Evolutionary conservation across 2,329 filamentous ascomycete genomes (phyloP).

Genomic region (Fusarium bactridioides): DNA sequence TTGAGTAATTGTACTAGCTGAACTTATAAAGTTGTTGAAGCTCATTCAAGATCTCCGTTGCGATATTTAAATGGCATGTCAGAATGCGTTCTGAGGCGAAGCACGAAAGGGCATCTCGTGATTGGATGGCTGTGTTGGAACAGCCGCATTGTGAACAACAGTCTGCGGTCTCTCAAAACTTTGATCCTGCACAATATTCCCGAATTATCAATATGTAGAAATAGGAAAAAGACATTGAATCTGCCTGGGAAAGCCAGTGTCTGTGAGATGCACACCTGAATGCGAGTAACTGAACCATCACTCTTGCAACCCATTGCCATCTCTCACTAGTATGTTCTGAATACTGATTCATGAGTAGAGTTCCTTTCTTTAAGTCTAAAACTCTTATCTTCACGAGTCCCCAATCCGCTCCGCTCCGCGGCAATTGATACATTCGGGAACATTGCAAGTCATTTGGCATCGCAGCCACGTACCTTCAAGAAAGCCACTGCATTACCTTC

Average conservation of each 20-base stretch:
- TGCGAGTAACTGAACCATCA: background rate
- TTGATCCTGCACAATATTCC: rapidly evolving
- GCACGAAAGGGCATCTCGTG: background rate
- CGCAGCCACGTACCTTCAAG: background rate
- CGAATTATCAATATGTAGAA: rapidly evolving
- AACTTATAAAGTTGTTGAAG: background rate
- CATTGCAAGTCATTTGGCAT: no score
- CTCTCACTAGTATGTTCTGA: no score
- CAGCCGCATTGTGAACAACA: background rate
- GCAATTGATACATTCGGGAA: no score
- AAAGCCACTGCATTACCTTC: background rate
- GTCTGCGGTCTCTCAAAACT: background rate
- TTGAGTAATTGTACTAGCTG: rapidly evolving
- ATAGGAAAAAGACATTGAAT: no score
- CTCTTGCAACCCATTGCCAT: background rate
- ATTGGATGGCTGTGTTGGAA: background rate
- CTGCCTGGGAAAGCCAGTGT: background rate
- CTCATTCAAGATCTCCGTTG: background rate
- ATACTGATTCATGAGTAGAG: rapidly evolving
- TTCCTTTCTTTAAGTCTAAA: no score
- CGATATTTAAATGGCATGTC: background rate
- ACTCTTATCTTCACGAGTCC: no score
- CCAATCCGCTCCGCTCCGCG: no score
- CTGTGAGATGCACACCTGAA: background rate
- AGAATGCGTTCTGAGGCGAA: background rate